Evolutionary conservation across 495 filamentous ascomycete genomes (phyloP).

Genomic region (Extremus antarcticus): DNA sequence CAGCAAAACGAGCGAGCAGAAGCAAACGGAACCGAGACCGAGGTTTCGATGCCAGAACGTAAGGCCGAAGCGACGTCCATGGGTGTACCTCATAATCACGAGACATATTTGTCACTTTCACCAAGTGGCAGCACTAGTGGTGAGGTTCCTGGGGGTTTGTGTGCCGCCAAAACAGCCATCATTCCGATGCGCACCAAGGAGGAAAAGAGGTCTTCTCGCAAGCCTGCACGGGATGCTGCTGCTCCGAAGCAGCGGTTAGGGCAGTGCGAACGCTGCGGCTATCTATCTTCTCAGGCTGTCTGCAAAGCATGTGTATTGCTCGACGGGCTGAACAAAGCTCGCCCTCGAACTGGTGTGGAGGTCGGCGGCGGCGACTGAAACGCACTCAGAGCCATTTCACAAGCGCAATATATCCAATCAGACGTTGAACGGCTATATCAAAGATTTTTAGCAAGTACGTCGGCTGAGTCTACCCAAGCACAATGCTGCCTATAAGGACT

Average conservation of each 20-base stretch:
- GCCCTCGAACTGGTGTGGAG: slow-evolving; percentile 61
- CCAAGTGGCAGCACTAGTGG: background rate
- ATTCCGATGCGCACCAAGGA: slow-evolving; percentile 14
- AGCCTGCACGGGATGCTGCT: slow-evolving; percentile 24
- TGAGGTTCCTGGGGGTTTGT: slow-evolving; percentile 12
- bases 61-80: slow-evolving; percentile 5
- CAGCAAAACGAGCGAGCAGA: slow-evolving; percentile 52
- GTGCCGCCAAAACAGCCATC: background rate
- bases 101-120: background rate
- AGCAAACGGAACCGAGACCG: slow-evolving; percentile 51
- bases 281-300: slow-evolving; percentile 87
- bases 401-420: too few relatives aligned
- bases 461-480: too few relatives aligned
- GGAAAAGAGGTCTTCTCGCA: slow-evolving; percentile 8
- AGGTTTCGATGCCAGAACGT: slow-evolving; percentile 43
- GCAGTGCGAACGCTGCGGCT: slow-evolving; percentile 78
- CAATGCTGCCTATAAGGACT: background rate
- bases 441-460: too few relatives aligned
- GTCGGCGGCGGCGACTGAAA: slow-evolving; percentile 28
- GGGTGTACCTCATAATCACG: slow-evolving; percentile 7
- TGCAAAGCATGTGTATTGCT: slow-evolving; percentile 91
- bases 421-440: too few relatives aligned
- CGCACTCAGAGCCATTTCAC: background rate
- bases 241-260: slow-evolving; percentile 60
- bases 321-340: slow-evolving; percentile 83